These are phyloP conservation scores for Leccinum cinnamomeum DNA, from an alignment of 1,284 basidiomycete genomes.

Conservation along the genomic window DNA sequence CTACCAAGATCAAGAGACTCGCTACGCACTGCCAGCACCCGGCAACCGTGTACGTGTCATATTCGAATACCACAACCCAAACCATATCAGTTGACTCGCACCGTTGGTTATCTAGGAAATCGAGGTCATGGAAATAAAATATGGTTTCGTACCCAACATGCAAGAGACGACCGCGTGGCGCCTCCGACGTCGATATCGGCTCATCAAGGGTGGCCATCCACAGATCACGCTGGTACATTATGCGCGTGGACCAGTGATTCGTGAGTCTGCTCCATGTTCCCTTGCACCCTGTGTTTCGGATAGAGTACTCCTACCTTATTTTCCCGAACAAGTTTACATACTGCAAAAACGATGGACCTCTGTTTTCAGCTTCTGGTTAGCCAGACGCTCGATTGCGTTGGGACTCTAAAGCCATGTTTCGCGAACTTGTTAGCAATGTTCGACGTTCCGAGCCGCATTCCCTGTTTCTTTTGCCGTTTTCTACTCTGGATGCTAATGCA, in stretches of 20 bases:
- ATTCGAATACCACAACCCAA: no score
- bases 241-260: slow-evolving; percentile 54
- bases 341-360: not conserved
- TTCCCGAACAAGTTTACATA: not conserved
- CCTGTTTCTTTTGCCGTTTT: not conserved
- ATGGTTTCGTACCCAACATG: slow-evolving; percentile 68
- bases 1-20: slow-evolving; percentile 67
- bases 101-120: slow-evolving; percentile 52
- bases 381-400: not conserved
- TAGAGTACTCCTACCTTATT: slow-evolving; percentile 12
- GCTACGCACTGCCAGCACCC: slow-evolving; percentile 50
- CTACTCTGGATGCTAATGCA: slow-evolving; percentile 8
- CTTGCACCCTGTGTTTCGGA: slow-evolving; percentile 17
- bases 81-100: not conserved
- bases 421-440: not conserved
- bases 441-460: not conserved
- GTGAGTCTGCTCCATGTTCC: slow-evolving; percentile 44
- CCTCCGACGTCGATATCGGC: slow-evolving; percentile 64
- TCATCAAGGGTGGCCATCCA: slow-evolving; percentile 67
- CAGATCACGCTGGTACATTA: slow-evolving; percentile 73
- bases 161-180: slow-evolving; percentile 62
- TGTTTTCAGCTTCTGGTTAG: not conserved
- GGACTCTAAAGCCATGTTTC: not conserved
- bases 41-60: slow-evolving; percentile 47
- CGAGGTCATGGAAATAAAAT: slow-evolving; percentile 69